These are phyloP conservation scores for Nitzschia inconspicua DNA, from an alignment of 108 stramenopile species.

Conservation along the genomic window DNA sequence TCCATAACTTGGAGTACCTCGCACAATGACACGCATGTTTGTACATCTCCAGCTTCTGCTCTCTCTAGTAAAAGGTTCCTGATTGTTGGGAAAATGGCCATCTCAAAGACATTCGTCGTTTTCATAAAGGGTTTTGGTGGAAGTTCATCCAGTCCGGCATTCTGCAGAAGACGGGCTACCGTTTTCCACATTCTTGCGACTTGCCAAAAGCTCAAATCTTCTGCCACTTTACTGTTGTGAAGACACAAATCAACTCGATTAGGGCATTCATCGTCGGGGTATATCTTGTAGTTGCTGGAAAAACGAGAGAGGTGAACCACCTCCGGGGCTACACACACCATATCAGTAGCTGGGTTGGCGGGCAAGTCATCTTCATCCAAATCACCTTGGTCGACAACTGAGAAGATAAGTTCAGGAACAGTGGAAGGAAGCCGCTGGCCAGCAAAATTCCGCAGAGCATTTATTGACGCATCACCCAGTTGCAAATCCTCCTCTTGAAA, in stretches of 20 bases:
- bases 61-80: constrained; percentile 59
- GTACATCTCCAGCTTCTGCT: constrained; percentile 84
- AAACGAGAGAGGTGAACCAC: constrained; percentile 76
- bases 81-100: constrained; percentile 64
- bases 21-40: constrained; percentile 79
- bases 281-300: constrained; percentile 62
- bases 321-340: constrained; percentile 70
- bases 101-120: constrained; percentile 52
- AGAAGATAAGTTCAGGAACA: constrained; percentile 40
- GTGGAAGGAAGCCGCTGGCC: constrained; percentile 18
- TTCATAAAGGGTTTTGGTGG: constrained; percentile 8
- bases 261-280: constrained; percentile 37
- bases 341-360: constrained; percentile 10
- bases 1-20: constrained; percentile 76
- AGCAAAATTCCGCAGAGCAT: not conserved
- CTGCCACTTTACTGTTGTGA: constrained; percentile 66
- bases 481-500: constrained; percentile 23
- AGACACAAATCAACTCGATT: constrained; percentile 67
- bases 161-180: constrained; percentile 53
- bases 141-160: constrained; percentile 48
- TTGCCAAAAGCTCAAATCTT: constrained; percentile 42
- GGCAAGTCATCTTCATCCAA: constrained; percentile 45
- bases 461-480: not conserved
- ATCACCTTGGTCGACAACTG: constrained; percentile 70
- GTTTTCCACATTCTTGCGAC: constrained; percentile 78